Base-by-base conservation (phyloP, 1,284 basidiomycete species). In the Trichosporon inkin region DNA sequence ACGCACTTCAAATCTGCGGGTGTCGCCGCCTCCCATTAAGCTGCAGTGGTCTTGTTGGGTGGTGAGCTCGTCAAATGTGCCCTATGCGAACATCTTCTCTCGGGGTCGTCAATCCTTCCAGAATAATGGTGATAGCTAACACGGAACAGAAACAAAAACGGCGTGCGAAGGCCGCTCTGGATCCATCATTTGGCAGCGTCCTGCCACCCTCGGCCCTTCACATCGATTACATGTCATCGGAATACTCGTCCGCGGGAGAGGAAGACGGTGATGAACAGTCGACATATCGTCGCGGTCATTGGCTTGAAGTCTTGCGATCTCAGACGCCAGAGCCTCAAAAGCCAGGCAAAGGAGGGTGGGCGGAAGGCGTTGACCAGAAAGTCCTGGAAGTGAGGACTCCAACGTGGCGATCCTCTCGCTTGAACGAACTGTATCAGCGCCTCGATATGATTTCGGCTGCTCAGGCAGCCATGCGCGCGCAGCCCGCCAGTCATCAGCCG, bases 301-400 rank as follows among this genome's bases (percentile, higher is more conserved):
- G 63, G 58, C 54, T 60, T 19, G 53, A 57, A 6, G 54, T 57
- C 20, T 34, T 64, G 20, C 52, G 47, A 1, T 34, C 55, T 10
- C 40, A 56, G 35, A 24, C 53, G 6, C 57, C 54, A 5, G 59
- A 56, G 8, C 32, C 51, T 19, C 20, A 35, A 39, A 36, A 88
- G 52, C 83, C 83, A 72, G 81, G 80, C 66, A 92, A 94, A 73
- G 93, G 92, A 77, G 82, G 78, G 0, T 70, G 67, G 67, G 67
- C 67, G 1, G 63, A 69, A 1, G 52, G 81, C 79, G 65, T 84
- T 78, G 79, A 82, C 59, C 84, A 84, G 58, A 87, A 86, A 36
- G 88, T 89, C 0, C 69, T 91, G 67, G 90, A 93, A 39, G 92
- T 96, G 10, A 67, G 77, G 40, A 74, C 71, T 10, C 75, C 76